Conservation (phyloP, 129 eudicot species). For the Cynara cardunculus region DNA sequence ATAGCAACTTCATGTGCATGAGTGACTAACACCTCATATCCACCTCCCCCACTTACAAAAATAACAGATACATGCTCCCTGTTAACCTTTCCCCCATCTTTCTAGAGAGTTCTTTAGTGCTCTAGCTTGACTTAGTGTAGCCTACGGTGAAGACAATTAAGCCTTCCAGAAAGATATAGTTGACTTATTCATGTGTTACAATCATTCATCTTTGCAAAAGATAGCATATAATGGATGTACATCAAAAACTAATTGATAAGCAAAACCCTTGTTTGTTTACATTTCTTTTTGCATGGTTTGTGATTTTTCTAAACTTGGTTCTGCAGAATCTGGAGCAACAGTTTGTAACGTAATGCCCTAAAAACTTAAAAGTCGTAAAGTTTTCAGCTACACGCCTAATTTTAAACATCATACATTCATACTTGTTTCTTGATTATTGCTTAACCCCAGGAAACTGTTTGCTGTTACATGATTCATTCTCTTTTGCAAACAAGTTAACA, state of each 20-base stretch:
- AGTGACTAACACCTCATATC: conserved; percentile 27
- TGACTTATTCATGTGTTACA: conserved; percentile 23
- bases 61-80: conserved; percentile 14
- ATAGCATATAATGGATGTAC: conserved; percentile 19
- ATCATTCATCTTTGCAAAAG: conserved; percentile 19
- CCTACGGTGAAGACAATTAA: conserved; percentile 19
- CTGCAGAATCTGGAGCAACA: conserved; percentile 1
- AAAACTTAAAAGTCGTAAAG: neutral
- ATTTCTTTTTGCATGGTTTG: conserved; percentile 25
- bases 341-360: conserved; percentile 1
- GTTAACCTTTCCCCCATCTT: conserved; percentile 7
- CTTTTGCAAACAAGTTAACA: conserved; percentile 21
- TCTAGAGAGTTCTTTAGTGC: conserved; percentile 22
- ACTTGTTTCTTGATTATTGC: neutral
- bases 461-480: neutral
- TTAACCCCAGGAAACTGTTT: neutral
- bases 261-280: neutral
- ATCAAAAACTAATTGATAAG: conserved; percentile 11
- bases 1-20: conserved; percentile 14
- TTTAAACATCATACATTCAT: neutral
- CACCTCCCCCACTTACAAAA: conserved; percentile 22
- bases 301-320: conserved; percentile 9
- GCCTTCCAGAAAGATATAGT: conserved; percentile 3
- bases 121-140: conserved; percentile 17
- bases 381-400: neutral